phyloP scores from a whole-genome alignment of 441 rosid species.

The Jatropha podagrica region DNA sequence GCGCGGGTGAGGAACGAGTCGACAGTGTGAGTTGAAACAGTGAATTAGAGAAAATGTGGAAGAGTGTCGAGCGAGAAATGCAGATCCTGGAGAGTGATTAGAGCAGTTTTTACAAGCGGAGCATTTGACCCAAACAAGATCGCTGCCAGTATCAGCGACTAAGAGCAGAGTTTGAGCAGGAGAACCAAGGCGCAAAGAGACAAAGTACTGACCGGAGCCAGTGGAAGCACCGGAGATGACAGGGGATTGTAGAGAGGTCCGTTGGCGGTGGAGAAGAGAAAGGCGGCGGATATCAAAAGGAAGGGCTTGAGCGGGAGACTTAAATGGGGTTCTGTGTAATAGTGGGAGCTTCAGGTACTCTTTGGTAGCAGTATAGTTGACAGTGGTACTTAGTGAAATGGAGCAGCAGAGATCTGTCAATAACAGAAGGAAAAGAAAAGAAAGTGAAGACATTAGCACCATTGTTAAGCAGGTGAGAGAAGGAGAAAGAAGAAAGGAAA shows the following conservation, averaged over 20 bases:
- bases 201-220: conserved; percentile 85
- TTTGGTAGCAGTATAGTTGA: conserved; percentile 18
- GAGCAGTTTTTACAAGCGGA: conserved; percentile 76
- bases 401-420: conserved; percentile 31
- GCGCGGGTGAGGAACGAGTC: conserved; percentile 54
- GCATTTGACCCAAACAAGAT: conserved; percentile 80
- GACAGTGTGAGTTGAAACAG: conserved; percentile 55
- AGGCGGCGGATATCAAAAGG: conserved; percentile 51
- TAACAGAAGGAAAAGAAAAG: conserved; percentile 22
- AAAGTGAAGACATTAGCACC: conserved; percentile 19
- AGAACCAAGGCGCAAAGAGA: conserved; percentile 62
- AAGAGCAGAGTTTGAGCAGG: conserved; percentile 72
- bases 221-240: conserved; percentile 65
- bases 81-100: conserved; percentile 44
- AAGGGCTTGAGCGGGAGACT: conserved; percentile 44
- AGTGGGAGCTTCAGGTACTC: conserved; percentile 64
- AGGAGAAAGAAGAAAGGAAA: background rate
- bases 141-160: conserved; percentile 82
- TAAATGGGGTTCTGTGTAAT: conserved; percentile 43
- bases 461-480: conserved; percentile 4
- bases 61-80: conserved; percentile 72
- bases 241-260: conserved; percentile 42
- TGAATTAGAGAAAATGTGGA: conserved; percentile 66
- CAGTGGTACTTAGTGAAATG: background rate
- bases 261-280: conserved; percentile 32